Conservation (phyloP, 2,329 filamentous ascomycete species). For the Aspergillus luchuensis region DNA sequence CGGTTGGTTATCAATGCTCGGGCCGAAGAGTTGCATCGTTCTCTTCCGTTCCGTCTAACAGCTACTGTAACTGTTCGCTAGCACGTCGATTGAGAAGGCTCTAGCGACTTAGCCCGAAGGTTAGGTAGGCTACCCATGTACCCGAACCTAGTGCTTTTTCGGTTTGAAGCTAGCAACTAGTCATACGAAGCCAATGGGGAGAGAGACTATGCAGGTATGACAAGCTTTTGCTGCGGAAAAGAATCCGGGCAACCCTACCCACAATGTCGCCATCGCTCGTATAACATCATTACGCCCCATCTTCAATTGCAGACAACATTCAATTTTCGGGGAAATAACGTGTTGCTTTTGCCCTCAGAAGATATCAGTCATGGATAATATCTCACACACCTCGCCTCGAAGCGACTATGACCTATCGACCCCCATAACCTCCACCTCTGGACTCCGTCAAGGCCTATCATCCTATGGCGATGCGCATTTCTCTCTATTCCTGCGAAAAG, state of each 20-base stretch:
- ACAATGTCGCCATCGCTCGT: constrained; percentile 49
- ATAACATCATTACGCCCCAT: constrained; percentile 2
- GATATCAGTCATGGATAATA: not conserved
- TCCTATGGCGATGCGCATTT: constrained; percentile 75
- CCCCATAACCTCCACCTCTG: constrained; percentile 54
- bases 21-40: not conserved
- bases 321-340: not conserved
- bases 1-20: not conserved
- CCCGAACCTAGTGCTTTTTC: too few relatives aligned
- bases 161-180: too few relatives aligned
- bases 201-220: not conserved
- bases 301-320: too few relatives aligned
- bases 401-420: constrained; percentile 58
- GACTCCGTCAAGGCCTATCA: constrained; percentile 65
- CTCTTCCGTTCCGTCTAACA: not conserved
- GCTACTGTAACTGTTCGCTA: not conserved
- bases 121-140: too few relatives aligned
- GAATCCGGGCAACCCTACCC: constrained; percentile 16
- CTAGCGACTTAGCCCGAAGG: not conserved
- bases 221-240: constrained; percentile 14
- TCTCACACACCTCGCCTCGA: not conserved
- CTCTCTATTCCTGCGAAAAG: constrained; percentile 72
- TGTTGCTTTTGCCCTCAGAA: too few relatives aligned
- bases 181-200: not conserved
- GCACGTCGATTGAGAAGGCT: not conserved